phyloP scores from a whole-genome alignment of 2,329 filamentous ascomycete species.

The Aureobasidium vineae region DNA sequence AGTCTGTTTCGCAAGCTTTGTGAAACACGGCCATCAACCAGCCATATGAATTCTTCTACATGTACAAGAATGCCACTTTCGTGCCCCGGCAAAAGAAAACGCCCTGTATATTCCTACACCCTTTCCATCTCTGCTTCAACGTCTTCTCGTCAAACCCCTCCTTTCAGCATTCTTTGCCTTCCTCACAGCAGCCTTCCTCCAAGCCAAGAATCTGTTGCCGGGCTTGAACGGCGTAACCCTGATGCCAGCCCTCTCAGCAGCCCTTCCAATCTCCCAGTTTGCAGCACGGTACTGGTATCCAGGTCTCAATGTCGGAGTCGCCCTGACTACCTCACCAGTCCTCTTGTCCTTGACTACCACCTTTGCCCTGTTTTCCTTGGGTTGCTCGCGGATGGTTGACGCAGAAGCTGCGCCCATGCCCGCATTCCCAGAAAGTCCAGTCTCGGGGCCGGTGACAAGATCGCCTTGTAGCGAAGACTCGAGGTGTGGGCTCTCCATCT shows the following conservation, averaged over 20 bases:
- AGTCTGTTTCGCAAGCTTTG: neutral
- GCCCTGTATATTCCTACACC: constrained; percentile 7
- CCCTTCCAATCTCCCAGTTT: constrained; percentile 67
- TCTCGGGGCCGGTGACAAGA: constrained; percentile 27
- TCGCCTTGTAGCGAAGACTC: constrained; percentile 25
- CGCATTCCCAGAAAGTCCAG: constrained; percentile 28
- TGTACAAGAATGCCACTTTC: neutral
- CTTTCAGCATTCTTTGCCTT: constrained; percentile 53
- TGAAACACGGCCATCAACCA: neutral
- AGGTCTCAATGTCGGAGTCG: constrained; percentile 47
- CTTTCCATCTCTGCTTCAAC: constrained; percentile 31
- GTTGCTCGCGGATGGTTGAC: constrained; percentile 31
- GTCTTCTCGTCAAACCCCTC: constrained; percentile 51
- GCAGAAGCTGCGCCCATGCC: constrained; percentile 29
- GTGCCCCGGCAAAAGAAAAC: neutral
- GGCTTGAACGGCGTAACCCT: constrained; percentile 56
- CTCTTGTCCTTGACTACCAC: constrained; percentile 33
- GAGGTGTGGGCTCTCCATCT: constrained; percentile 33
- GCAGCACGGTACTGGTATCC: constrained; percentile 63
- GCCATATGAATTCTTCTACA: neutral
- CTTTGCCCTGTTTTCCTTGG: constrained; percentile 30
- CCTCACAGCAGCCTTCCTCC: constrained; percentile 58
- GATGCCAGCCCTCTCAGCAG: constrained; percentile 59
- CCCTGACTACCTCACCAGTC: constrained; percentile 35
- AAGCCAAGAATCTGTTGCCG: constrained; percentile 62